Percentiles rank a stretch among this genome's conserved stretches.
phyloP scores from a whole-genome alignment of 371 early-diverging fungal species.

The Gilbertella persicaria region DNA sequence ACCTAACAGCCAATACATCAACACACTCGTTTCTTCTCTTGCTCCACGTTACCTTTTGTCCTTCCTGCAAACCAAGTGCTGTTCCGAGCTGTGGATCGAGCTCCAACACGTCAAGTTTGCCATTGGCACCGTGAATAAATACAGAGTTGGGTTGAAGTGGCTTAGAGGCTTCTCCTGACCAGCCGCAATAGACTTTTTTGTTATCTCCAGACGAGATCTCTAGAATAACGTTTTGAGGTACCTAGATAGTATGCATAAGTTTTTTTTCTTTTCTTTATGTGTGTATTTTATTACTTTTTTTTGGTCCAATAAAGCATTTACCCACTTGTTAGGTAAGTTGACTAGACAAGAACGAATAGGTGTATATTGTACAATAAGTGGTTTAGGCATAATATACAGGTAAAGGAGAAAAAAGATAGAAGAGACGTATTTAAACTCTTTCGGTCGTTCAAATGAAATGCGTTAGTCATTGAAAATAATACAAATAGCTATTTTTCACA shows the following conservation, averaged over 20 bases:
- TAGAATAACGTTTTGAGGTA: conserved; percentile 66
- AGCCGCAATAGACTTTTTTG: conserved; percentile 63
- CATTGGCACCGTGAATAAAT: conserved; percentile 42
- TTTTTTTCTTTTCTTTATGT: background rate
- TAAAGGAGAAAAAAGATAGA: background rate
- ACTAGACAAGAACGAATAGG: conserved; percentile 65
- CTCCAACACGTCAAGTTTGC: conserved; percentile 62
- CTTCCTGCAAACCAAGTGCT: conserved; percentile 65
- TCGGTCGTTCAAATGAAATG: too few relatives aligned
- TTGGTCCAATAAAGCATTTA: conserved; percentile 66
- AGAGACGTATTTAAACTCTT: background rate
- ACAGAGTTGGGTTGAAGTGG: conserved; percentile 41
- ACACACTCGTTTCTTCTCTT: background rate
- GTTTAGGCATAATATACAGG: conserved; percentile 46
- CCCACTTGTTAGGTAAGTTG: conserved; percentile 66
- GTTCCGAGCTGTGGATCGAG: conserved; percentile 73
- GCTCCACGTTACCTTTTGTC: conserved; percentile 63
- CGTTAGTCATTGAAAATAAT: background rate
- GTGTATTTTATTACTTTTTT: conserved; percentile 57
- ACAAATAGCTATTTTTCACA: background rate
- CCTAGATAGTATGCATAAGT: conserved; percentile 22
- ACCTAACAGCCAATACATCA: conserved; percentile 44
- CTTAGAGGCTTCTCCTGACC: conserved; percentile 69
- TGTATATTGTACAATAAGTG: conserved; percentile 57
- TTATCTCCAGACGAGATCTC: conserved; percentile 42